Evolutionary conservation across 1,284 basidiomycete species (phyloP).

Genomic region (Naganishia albida): DNA sequence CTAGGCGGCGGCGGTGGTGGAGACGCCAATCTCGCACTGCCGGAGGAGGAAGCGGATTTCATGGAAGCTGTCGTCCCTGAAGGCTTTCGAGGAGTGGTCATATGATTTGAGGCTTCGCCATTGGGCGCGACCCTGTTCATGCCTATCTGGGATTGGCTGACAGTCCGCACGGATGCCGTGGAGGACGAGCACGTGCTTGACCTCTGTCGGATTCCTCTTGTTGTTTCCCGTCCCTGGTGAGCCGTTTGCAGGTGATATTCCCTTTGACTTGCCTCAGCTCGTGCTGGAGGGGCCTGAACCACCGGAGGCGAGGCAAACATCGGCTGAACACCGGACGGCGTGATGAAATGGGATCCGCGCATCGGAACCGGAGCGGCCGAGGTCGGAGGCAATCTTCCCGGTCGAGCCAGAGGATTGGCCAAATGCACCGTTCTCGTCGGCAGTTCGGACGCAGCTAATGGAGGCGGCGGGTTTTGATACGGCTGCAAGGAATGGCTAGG

Average conservation of each 20-base stretch:
- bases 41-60: slow-evolving; percentile 9
- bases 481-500: background rate
- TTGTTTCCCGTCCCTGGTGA: background rate
- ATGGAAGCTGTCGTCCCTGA: background rate
- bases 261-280: background rate
- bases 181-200: slow-evolving; percentile 7
- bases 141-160: slow-evolving; percentile 15
- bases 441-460: slow-evolving; percentile 7
- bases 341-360: slow-evolving; percentile 26
- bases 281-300: background rate
- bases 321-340: slow-evolving; percentile 12
- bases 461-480: slow-evolving; percentile 7
- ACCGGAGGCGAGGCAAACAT: background rate
- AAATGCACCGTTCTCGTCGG: slow-evolving; percentile 14
- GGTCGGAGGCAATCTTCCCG: slow-evolving; percentile 9
- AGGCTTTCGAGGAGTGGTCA: slow-evolving; percentile 12
- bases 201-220: background rate
- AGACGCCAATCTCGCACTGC: slow-evolving; percentile 21
- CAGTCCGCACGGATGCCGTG: slow-evolving; percentile 1
- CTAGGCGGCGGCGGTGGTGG: slow-evolving; percentile 31
- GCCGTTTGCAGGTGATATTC: background rate
- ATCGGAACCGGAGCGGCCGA: slow-evolving; percentile 18
- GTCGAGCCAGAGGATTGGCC: slow-evolving; percentile 18
- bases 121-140: background rate
- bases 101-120: slow-evolving; percentile 1